These are phyloP conservation scores for Scleroderma bovista DNA, from an alignment of 768 basidiomycete species.

Conservation along the genomic window DNA sequence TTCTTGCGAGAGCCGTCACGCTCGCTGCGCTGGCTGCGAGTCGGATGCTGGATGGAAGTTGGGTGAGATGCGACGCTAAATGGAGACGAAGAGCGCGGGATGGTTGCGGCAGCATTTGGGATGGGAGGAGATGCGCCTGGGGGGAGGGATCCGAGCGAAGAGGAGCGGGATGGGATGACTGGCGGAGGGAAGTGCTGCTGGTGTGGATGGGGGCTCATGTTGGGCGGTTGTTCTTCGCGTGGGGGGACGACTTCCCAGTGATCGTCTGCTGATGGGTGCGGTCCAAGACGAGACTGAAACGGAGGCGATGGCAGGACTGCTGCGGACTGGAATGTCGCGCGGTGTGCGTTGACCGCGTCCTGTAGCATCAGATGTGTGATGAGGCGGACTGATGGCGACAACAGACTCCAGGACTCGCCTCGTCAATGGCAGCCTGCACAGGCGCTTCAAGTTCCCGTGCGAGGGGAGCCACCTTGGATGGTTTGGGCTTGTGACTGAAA, in stretches of 20 bases:
- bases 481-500: slow-evolving; percentile 47
- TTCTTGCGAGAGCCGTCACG: slow-evolving; percentile 25
- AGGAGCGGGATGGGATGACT: slow-evolving; percentile 41
- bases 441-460: slow-evolving; percentile 17
- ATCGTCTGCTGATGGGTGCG: slow-evolving; percentile 35
- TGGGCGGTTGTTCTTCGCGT: slow-evolving; percentile 19
- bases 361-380: slow-evolving; percentile 3
- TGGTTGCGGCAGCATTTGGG: slow-evolving; percentile 15
- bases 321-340: slow-evolving; percentile 6
- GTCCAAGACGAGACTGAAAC: slow-evolving; percentile 20
- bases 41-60: slow-evolving; percentile 10
- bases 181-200: slow-evolving; percentile 25
- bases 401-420: slow-evolving; percentile 13
- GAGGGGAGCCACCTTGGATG: slow-evolving; percentile 24
- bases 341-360: slow-evolving; percentile 24
- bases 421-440: slow-evolving; percentile 22
- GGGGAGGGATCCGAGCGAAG: slow-evolving; percentile 46
- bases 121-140: slow-evolving; percentile 35
- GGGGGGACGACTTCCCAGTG: slow-evolving; percentile 40
- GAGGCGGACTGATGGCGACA: not conserved
- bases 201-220: slow-evolving; percentile 16
- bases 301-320: slow-evolving; percentile 2
- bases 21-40: slow-evolving; percentile 14
- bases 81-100: slow-evolving; percentile 42
- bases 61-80: slow-evolving; percentile 32